Percentiles rank a stretch among this genome's conserved stretches.
These are phyloP conservation scores for Scleroderma citrinum DNA, from an alignment of 768 basidiomycete species.

Conservation along the genomic window DNA sequence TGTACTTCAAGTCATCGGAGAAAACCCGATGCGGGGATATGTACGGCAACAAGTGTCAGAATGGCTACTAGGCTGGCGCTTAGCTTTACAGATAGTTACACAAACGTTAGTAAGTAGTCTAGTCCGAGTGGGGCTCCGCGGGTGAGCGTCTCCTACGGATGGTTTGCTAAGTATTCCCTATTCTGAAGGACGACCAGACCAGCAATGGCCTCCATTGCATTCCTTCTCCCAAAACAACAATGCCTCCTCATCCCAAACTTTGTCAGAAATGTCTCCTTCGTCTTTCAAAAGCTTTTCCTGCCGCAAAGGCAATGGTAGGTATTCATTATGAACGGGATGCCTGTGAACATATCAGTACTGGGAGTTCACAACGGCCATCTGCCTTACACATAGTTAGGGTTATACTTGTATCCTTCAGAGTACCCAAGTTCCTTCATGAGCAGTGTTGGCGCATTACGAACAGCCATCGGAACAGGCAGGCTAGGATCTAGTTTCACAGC, in stretches of 20 bases:
- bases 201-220: conserved; percentile 41
- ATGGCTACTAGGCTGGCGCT: too few species aligned
- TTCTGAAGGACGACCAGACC: conserved; percentile 36
- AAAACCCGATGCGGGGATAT: too few species aligned
- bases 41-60: too few species aligned
- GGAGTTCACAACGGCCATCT: neutral
- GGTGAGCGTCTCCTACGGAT: too few species aligned
- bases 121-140: too few species aligned
- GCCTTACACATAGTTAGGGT: conserved; percentile 50
- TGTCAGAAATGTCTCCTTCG: conserved; percentile 38
- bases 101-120: too few species aligned
- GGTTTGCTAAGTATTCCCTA: too few species aligned
- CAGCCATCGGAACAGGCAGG: conserved; percentile 59
- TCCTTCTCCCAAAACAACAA: conserved; percentile 51
- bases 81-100: too few species aligned
- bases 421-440: conserved; percentile 69
- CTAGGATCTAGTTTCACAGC: conserved; percentile 49
- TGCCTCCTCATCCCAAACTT: conserved; percentile 56
- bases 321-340: conserved; percentile 63
- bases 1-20: too few species aligned
- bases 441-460: conserved; percentile 73
- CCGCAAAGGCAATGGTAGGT: conserved; percentile 46
- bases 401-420: conserved; percentile 57
- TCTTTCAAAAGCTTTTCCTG: conserved; percentile 40
- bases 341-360: conserved; percentile 20